Evolutionary conservation across 2,329 filamentous ascomycete genomes (phyloP).

Genomic region (Periconia sp.): DNA sequence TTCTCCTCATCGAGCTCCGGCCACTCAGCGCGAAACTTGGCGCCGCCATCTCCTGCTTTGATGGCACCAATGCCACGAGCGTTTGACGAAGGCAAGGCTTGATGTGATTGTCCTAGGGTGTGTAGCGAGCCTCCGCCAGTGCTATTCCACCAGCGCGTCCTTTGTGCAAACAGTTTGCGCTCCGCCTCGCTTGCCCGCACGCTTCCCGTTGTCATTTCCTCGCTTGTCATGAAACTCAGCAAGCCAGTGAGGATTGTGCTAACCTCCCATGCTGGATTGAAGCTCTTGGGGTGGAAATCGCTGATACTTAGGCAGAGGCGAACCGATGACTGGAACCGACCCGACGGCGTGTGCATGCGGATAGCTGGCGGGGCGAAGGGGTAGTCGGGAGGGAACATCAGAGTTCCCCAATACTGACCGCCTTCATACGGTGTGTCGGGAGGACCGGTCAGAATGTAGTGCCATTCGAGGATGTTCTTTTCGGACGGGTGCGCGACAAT

Average conservation of each 20-base stretch:
- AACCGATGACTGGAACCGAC: constrained; percentile 90
- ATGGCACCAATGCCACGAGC: constrained; percentile 68
- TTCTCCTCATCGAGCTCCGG: constrained; percentile 87
- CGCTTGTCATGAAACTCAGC: constrained; percentile 95
- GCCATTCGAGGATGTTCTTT: constrained; percentile 90
- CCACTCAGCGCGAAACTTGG: constrained; percentile 89
- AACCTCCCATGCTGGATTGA: constrained; percentile 98
- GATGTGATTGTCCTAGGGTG: constrained; percentile 32
- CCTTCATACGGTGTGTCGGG: constrained; percentile 91
- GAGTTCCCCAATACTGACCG: constrained; percentile 97
- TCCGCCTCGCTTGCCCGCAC: constrained; percentile 77
- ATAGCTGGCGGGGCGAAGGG: constrained; percentile 96
- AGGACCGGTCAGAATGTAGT: constrained; percentile 93
- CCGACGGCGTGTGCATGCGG: constrained; percentile 97
- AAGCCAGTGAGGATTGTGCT: constrained; percentile 94
- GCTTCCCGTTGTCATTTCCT: constrained; percentile 97
- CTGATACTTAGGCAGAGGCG: constrained; percentile 93
- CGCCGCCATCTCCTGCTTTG: constrained; percentile 87
- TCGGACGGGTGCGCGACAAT: constrained; percentile 89
- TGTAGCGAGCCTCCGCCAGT: constrained; percentile 79
- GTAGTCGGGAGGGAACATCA: constrained; percentile 94
- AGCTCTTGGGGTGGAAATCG: constrained; percentile 96
- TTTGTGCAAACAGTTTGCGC: constrained; percentile 73
- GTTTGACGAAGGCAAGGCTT: constrained; percentile 36
- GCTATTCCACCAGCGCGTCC: constrained; percentile 94